A percentile compares a stretch with the other conserved stretches of the same genome.
Conservation (phyloP, 129 eudicot genomes). For the Sambucus nigra region DNA sequence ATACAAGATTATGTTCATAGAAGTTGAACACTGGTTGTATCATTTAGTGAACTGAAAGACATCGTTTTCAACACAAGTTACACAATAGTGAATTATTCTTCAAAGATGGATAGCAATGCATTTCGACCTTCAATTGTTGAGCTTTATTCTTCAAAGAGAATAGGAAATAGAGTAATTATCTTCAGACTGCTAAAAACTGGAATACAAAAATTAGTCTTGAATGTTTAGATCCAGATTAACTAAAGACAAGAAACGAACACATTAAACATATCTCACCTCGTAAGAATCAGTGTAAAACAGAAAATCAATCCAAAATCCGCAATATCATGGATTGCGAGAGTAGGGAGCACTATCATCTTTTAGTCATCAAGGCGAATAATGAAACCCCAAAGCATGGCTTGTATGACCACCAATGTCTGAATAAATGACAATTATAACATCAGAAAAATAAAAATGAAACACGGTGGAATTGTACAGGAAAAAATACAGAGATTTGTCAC, state of each 20-base stretch:
- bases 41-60: too few species aligned
- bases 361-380: constrained; percentile 57
- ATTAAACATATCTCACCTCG: constrained; percentile 44
- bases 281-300: constrained; percentile 51
- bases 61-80: too few species aligned
- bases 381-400: constrained; percentile 82
- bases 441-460: constrained; percentile 10
- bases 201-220: background rate
- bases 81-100: too few species aligned
- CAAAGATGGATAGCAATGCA: constrained; percentile 44
- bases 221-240: background rate
- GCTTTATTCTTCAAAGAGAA: constrained; percentile 50
- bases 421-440: constrained; percentile 4
- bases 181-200: constrained; percentile 76
- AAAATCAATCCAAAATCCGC: constrained; percentile 43
- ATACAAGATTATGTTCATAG: too few species aligned
- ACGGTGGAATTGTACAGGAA: background rate
- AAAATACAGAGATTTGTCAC: background rate
- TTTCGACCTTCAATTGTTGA: constrained; percentile 47
- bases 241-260: too few species aligned
- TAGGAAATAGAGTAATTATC: constrained; percentile 68
- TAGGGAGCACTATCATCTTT: constrained; percentile 46
- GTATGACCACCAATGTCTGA: constrained; percentile 74
- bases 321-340: constrained; percentile 61
- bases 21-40: too few species aligned